phyloP scores from a whole-genome alignment of 2,329 filamentous ascomycete genomes.

The Aspergillus aculeatus region DNA sequence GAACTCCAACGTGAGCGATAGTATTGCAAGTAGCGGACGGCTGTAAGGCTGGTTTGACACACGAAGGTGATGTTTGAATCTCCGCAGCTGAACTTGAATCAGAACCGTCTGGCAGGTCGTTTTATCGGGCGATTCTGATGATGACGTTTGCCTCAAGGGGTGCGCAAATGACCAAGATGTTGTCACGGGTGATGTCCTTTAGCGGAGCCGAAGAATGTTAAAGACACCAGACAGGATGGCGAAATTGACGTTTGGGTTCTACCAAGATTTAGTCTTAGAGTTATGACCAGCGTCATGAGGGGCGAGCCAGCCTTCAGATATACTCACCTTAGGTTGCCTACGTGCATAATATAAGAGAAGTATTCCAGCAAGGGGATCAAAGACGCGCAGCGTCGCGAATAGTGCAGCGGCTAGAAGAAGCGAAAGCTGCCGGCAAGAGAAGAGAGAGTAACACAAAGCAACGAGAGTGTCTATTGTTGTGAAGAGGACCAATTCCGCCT shows the following conservation, averaged over 20 bases:
- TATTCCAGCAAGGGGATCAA: constrained; percentile 12
- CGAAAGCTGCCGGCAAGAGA: background rate
- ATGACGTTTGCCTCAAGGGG: constrained; percentile 4
- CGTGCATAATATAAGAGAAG: constrained; percentile 16
- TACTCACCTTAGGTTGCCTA: constrained; percentile 17
- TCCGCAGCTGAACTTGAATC: background rate
- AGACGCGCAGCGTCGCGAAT: constrained; percentile 18
- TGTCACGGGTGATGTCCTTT: constrained; percentile 5
- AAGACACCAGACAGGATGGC: background rate
- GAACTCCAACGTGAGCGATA: background rate
- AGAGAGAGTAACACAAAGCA: constrained; percentile 4
- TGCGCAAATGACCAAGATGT: constrained; percentile 6
- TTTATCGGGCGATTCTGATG: background rate
- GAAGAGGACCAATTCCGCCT: constrained; percentile 2
- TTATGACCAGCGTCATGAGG: constrained; percentile 8
- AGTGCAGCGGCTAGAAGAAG: constrained; percentile 1
- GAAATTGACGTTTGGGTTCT: constrained; percentile 9
- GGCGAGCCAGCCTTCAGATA: constrained; percentile 13
- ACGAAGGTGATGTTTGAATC: background rate
- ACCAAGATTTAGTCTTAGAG: constrained; percentile 1
- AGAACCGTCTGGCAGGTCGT: background rate
- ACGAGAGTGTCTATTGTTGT: constrained; percentile 4
- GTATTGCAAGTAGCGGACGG: background rate
- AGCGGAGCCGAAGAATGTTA: constrained; percentile 8
- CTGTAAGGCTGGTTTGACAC: background rate